phyloP scores from a whole-genome alignment of 2,329 filamentous ascomycete genomes.

The Pezizomycotina sp. region DNA sequence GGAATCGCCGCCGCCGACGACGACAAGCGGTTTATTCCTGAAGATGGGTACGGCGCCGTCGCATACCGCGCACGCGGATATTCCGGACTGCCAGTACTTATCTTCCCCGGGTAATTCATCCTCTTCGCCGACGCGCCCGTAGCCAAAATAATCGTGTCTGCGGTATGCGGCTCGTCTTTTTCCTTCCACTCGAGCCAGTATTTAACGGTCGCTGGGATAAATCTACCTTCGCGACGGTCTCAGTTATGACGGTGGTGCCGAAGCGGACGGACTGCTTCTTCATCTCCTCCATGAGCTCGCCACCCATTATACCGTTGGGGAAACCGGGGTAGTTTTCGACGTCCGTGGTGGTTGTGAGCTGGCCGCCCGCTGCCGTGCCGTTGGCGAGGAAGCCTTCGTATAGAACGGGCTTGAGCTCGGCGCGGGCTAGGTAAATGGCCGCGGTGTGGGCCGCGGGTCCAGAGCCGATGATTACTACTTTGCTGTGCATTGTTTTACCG shows the following conservation, averaged over 20 bases:
- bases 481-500: conserved; percentile 61
- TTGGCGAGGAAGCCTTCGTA: conserved; percentile 98
- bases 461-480: conserved; percentile 85
- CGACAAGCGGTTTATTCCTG: conserved; percentile 84
- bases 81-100: conserved; percentile 92
- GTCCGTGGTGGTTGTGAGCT: conserved; percentile 95
- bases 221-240: conserved; percentile 82
- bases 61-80: conserved; percentile 92
- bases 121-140: conserved; percentile 85
- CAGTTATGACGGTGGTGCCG: conserved; percentile 80
- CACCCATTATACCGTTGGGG: conserved; percentile 70
- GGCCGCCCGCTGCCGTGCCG: conserved; percentile 85
- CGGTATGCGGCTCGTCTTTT: conserved; percentile 62
- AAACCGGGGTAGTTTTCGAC: conserved; percentile 98
- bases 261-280: conserved; percentile 77
- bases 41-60: conserved; percentile 96
- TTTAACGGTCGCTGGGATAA: conserved; percentile 71
- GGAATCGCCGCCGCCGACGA: conserved; percentile 92
- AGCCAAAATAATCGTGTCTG: conserved; percentile 82
- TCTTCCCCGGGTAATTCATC: conserved; percentile 73
- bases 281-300: conserved; percentile 91
- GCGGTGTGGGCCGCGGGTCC: conserved; percentile 95
- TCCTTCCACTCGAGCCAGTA: conserved; percentile 84
- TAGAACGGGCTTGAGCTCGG: conserved; percentile 83
- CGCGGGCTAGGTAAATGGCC: conserved; percentile 86